A percentile compares a stretch with the other conserved stretches of the same genome.
Conservation (phyloP, 164 flowering plant genomes). For the Nymphaea thermarum region DNA sequence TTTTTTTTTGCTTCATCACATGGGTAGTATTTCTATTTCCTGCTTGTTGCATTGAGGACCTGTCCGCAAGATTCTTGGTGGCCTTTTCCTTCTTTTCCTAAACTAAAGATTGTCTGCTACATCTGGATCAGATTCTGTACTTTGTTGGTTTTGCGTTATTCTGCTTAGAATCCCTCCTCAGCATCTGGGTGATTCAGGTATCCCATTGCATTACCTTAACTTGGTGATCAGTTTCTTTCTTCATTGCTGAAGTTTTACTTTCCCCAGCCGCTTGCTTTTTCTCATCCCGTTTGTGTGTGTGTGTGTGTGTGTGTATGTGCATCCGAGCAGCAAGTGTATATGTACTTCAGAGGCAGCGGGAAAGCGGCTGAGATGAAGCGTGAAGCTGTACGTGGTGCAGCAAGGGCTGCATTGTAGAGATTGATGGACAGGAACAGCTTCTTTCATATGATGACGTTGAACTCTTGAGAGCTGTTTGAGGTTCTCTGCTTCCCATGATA, state of each 20-base stretch:
- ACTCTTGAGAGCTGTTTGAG: not conserved
- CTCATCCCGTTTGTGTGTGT: not conserved
- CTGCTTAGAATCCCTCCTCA: conserved; percentile 58
- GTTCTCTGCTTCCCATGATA: not conserved
- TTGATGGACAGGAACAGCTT: not conserved
- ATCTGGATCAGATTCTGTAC: conserved; percentile 65
- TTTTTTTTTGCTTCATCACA: too few relatives aligned
- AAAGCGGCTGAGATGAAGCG: conserved; percentile 70
- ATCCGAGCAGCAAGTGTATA: conserved; percentile 78
- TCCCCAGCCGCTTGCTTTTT: not conserved
- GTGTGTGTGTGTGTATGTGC: not conserved
- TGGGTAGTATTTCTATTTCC: too few relatives aligned
- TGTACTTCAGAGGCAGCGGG: conserved; percentile 87
- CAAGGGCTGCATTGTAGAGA: conserved; percentile 27
- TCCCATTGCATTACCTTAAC: not conserved
- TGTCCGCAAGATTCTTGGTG: not conserved
- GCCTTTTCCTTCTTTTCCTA: not conserved
- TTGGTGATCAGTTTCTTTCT: not conserved
- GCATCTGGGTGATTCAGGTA: conserved; percentile 96
- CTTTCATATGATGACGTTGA: not conserved
- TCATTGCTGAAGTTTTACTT: not conserved
- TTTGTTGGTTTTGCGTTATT: conserved; percentile 78
- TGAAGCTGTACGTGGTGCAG: conserved; percentile 62
- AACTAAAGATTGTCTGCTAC: not conserved
- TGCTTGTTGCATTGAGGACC: too few relatives aligned